A percentile compares a stretch with the other conserved stretches of the same genome.
Evolutionary conservation across 2,329 filamentous ascomycete genomes (phyloP).

Genomic region (Elsinoe australis): DNA sequence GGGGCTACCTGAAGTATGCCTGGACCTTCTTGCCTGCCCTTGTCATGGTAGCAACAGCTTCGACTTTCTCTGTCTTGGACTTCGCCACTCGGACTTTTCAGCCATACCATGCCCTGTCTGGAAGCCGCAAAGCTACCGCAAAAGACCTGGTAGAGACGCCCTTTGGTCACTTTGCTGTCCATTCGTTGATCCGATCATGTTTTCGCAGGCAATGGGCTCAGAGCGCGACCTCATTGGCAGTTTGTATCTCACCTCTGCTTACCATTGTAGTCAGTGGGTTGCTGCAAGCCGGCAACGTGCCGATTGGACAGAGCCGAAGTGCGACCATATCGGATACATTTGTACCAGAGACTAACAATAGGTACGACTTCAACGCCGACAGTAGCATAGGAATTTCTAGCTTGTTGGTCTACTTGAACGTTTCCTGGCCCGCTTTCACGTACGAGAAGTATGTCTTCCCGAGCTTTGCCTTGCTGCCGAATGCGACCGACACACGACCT

Average conservation of each 20-base stretch:
- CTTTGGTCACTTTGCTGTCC: neutral
- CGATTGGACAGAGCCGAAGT: neutral
- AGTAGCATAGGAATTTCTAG: neutral
- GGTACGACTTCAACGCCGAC: neutral
- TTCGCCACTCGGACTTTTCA: neutral
- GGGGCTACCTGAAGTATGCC: neutral
- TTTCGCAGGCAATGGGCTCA: neutral
- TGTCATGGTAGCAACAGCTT: neutral
- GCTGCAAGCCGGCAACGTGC: neutral
- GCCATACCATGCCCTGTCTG: neutral
- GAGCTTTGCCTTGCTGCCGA: neutral
- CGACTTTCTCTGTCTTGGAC: neutral
- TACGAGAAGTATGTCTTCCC: neutral
- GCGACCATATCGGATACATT: neutral
- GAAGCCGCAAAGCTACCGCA: neutral
- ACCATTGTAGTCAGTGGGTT: neutral
- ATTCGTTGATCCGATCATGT: neutral
- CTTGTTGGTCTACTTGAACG: neutral
- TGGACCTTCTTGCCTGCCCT: slow-evolving; percentile 1
- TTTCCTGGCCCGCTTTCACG: neutral
- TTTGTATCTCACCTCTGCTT: neutral
- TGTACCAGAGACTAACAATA: neutral
- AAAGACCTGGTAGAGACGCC: neutral
- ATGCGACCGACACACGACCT: neutral
- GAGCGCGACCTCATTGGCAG: neutral